Evolutionary conservation across 169 alveolate genomes (phyloP), one percentile per base, ranked within the genome.

Genomic region (Eimeria necatrix): DNA sequence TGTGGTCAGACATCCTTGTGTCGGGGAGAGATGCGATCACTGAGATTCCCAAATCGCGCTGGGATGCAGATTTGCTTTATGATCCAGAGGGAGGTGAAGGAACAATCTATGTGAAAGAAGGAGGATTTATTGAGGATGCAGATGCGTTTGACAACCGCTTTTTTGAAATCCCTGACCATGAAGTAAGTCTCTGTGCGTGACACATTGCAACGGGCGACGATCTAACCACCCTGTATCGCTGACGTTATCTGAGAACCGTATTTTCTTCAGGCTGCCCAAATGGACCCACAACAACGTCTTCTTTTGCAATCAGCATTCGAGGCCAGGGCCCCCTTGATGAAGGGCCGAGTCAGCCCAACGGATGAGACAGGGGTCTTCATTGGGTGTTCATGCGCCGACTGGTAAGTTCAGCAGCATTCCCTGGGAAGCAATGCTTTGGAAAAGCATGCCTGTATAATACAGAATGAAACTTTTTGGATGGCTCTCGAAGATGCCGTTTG

Each of bases 211-310:
- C 60, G 6, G 60, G n/a, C 64, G 64, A 18, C 9, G 49, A 49
- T 3, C 22, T 61, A 53, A 2, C 53, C 2, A 8, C 2, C 1
- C 51, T 41, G 20, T 64, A 14, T 2, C 48, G 61, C 73, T n/a
- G 41, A 89, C 93, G 53, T 73, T 60, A 83, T 90, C 52, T 83
- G 89, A 51, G 46, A 76, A 51, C 94, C 86, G 68, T 22, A 90
- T 20, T 94, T 89, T 74, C 70, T 84, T 53, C 96, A 96, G 94
- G 97, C 97, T 24, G 59, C 80, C n/a, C 53, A 94, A 20, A 96
- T 96, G 97, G 97, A 96, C 91, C 97, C 97, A n/a, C 97, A 95
- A 61, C 97, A 96, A 70, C 91, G 97, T 64, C 80, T 95, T 26
- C 95, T 96, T 14, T 93, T 96, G 74, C 97, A 96, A 74, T 80